Evolutionary conservation across 2,329 filamentous ascomycete species (phyloP).

Genomic region (Sclerotinia subarctica): DNA sequence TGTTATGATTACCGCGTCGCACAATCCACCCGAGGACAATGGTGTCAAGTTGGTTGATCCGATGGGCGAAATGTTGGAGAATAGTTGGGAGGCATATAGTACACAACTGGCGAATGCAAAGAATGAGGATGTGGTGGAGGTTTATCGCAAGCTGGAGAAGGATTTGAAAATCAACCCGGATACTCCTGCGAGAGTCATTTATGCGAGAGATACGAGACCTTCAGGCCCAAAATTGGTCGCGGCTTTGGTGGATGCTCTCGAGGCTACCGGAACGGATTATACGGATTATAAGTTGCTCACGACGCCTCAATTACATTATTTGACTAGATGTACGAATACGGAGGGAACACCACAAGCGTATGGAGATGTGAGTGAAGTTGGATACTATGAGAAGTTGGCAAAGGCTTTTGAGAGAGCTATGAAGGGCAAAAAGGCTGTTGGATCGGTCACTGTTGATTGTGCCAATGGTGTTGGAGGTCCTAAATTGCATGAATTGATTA

Average conservation of each 20-base stretch:
- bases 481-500: conserved; percentile 82
- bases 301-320: conserved; percentile 96
- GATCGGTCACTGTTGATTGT: conserved; percentile 82
- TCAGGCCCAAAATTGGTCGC: conserved; percentile 81
- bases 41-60: conserved; percentile 96
- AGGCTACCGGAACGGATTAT: conserved; percentile 69
- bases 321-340: conserved; percentile 92
- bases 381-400: conserved; percentile 92
- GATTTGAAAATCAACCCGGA: conserved; percentile 72
- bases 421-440: conserved; percentile 69
- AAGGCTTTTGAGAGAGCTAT: conserved; percentile 82
- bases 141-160: conserved; percentile 72
- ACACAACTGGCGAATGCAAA: conserved; percentile 85
- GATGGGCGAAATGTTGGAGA: conserved; percentile 96
- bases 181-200: conserved; percentile 75
- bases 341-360: conserved; percentile 83
- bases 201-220: conserved; percentile 87
- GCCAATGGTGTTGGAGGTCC: conserved; percentile 96
- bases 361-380: conserved; percentile 81
- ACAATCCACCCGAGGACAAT: conserved; percentile 87
- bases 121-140: conserved; percentile 70
- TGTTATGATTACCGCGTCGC: conserved; percentile 93
- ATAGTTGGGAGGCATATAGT: conserved; percentile 88
- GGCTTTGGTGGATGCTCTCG: conserved; percentile 75
- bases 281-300: conserved; percentile 89